Conservation (phyloP, 176 grass and related monocot species). For the Oryza punctata region DNA sequence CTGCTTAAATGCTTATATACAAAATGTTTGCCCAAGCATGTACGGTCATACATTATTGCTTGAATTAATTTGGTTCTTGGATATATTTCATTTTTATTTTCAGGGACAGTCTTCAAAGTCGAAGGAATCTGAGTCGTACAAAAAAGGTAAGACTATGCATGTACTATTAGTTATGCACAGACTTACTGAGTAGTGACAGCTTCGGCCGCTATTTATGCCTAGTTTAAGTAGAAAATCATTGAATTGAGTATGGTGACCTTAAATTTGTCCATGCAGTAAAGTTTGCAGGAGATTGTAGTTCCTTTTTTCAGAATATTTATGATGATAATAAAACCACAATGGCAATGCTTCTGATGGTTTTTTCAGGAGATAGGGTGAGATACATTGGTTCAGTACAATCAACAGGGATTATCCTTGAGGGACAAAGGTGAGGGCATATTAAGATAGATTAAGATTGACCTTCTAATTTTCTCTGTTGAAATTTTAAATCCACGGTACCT, state of each 20-base stretch:
- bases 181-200: not conserved
- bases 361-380: slow-evolving; percentile 92
- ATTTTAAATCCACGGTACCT: not conserved
- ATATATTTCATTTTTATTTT: slow-evolving; percentile 35
- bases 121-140: slow-evolving; percentile 68
- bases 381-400: slow-evolving; percentile 55
- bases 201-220: not conserved
- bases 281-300: not conserved
- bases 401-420: slow-evolving; percentile 40
- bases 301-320: slow-evolving; percentile 19
- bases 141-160: slow-evolving; percentile 51
- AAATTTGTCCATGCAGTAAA: not conserved
- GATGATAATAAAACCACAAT: slow-evolving; percentile 19
- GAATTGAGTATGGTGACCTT: slow-evolving; percentile 24
- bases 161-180: not conserved
- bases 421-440: slow-evolving; percentile 49
- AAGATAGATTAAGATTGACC: slow-evolving; percentile 21
- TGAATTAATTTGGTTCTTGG: slow-evolving; percentile 9
- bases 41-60: not conserved
- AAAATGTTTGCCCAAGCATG: slow-evolving; percentile 7
- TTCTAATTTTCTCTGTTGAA: slow-evolving; percentile 11
- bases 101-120: slow-evolving; percentile 82
- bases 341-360: slow-evolving; percentile 40
- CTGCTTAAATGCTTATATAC: not conserved
- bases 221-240: not conserved